Percentiles rank a stretch among this genome's conserved stretches.
Conservation (phyloP, 2,329 filamentous ascomycete genomes). For the Alternaria conjuncta region DNA sequence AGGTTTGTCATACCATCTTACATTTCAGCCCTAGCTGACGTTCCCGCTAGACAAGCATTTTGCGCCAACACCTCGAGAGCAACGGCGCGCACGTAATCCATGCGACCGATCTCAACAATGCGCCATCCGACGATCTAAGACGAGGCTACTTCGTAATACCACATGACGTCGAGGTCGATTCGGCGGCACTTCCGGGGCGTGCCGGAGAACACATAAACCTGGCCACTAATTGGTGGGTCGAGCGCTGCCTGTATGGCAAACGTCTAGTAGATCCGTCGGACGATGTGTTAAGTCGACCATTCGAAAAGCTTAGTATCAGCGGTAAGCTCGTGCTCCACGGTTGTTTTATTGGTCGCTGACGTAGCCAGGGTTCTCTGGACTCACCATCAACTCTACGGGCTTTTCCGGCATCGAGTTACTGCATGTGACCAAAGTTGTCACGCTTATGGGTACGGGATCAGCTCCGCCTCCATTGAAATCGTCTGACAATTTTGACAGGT, state of each 20-base stretch:
- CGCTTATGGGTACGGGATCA: conserved; percentile 66
- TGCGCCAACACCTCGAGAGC: conserved; percentile 40
- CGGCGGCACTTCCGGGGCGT: conserved; percentile 42
- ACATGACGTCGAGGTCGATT: conserved; percentile 47
- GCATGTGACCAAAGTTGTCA: conserved; percentile 79
- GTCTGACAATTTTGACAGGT: conserved; percentile 53
- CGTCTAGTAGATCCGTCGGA: conserved; percentile 70
- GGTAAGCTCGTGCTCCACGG: conserved; percentile 43
- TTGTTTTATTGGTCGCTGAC: conserved; percentile 23
- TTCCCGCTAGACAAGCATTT: conserved; percentile 38
- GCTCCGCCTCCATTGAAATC: neutral
- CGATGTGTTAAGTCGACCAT: conserved; percentile 78
- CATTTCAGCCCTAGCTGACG: conserved; percentile 29
- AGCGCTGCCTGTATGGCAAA: conserved; percentile 83
- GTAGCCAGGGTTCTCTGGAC: conserved; percentile 64
- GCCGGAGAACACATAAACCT: conserved; percentile 43
- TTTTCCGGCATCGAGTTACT: conserved; percentile 85
- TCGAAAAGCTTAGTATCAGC: conserved; percentile 71
- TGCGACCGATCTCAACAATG: conserved; percentile 30
- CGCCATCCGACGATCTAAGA: conserved; percentile 35
- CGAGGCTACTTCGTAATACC: conserved; percentile 54
- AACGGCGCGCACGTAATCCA: conserved; percentile 46
- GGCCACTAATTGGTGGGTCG: conserved; percentile 93
- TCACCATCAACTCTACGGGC: conserved; percentile 80
- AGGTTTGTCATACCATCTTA: conserved; percentile 37